Percentiles rank a stretch among this genome's conserved stretches.
These are phyloP conservation scores for Populus simonii DNA, from an alignment of 345 rosid genomes.

Conservation along the genomic window DNA sequence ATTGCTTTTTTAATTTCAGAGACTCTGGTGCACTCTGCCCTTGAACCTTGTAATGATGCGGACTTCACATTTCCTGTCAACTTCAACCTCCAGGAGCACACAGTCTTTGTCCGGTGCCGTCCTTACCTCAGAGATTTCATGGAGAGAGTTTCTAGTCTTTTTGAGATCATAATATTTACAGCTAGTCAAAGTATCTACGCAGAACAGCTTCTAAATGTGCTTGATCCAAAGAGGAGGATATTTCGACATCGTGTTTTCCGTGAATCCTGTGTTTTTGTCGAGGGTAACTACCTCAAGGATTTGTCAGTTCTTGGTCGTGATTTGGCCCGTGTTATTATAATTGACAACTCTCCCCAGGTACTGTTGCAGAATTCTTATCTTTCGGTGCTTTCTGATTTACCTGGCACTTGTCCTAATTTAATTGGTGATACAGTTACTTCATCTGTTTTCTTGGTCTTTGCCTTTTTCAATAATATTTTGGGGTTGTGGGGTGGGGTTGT, in stretches of 20 bases:
- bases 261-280: conserved; percentile 91
- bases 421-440: neutral
- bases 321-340: conserved; percentile 71
- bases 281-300: conserved; percentile 94
- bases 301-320: conserved; percentile 95
- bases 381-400: neutral
- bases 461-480: neutral
- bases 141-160: conserved; percentile 79
- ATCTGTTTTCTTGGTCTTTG: neutral
- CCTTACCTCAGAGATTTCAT: conserved; percentile 85
- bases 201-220: conserved; percentile 91
- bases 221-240: conserved; percentile 91
- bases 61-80: conserved; percentile 92
- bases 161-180: conserved; percentile 92
- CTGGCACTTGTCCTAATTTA: neutral
- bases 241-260: conserved; percentile 94
- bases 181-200: conserved; percentile 99
- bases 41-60: conserved; percentile 79
- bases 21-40: conserved; percentile 89
- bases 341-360: conserved; percentile 99
- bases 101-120: conserved; percentile 85
- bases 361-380: neutral
- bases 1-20: conserved; percentile 45
- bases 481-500: neutral
- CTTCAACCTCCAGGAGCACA: conserved; percentile 81